Evolutionary conservation across 345 rosid species (phyloP).

Genomic region (Gossypioides kirkii): DNA sequence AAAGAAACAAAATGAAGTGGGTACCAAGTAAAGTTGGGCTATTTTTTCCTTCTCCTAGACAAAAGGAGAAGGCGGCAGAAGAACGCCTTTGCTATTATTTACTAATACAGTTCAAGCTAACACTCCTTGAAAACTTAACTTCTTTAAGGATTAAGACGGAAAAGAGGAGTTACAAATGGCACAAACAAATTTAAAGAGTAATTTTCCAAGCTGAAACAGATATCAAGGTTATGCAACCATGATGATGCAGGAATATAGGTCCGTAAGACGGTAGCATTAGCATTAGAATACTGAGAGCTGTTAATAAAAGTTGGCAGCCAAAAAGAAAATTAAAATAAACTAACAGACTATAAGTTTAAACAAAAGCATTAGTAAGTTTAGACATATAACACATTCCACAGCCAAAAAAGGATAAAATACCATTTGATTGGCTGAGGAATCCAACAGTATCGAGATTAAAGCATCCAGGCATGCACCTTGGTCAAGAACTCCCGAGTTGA

Average conservation of each 20-base stretch:
- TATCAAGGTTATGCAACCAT: background rate
- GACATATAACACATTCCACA: background rate
- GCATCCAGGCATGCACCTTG: constrained; percentile 97
- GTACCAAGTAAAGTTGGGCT: background rate
- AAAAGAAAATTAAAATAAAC: background rate
- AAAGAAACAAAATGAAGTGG: background rate
- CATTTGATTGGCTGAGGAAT: constrained; percentile 90
- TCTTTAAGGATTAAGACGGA: background rate
- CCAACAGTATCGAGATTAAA: constrained; percentile 71
- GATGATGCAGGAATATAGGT: background rate
- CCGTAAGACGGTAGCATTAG: background rate
- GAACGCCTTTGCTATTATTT: background rate
- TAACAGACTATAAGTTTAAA: background rate
- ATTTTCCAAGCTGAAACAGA: background rate
- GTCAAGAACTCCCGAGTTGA: constrained; percentile 74
- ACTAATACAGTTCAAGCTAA: background rate
- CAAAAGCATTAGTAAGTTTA: background rate
- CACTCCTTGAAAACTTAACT: background rate
- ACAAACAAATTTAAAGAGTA: background rate
- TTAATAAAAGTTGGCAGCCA: background rate
- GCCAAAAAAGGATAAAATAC: constrained; percentile 31
- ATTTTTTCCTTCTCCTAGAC: background rate
- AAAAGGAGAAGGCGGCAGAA: background rate
- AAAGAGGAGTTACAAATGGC: background rate
- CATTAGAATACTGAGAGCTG: background rate